These are phyloP conservation scores for Arthrinium phaeospermum DNA, from an alignment of 2,329 filamentous ascomycete species.

Conservation along the genomic window DNA sequence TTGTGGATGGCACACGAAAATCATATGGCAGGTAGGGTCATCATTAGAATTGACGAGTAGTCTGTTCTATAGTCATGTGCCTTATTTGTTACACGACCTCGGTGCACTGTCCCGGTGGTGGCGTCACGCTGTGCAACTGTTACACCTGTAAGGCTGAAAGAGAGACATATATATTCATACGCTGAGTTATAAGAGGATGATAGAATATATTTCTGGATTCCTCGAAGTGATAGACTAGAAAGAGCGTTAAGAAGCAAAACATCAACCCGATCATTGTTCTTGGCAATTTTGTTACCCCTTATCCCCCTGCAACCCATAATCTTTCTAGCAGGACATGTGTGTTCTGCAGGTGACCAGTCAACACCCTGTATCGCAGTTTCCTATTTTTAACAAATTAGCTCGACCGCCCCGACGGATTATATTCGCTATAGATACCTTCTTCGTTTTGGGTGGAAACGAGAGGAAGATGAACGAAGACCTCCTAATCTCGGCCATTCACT, in stretches of 20 bases:
- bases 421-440: too few species aligned
- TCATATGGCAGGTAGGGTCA: neutral
- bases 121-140: neutral
- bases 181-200: neutral
- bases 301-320: neutral
- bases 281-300: neutral
- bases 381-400: neutral
- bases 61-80: neutral
- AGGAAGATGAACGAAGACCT: neutral
- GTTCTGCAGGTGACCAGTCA: neutral
- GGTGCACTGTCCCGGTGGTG: neutral
- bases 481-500: neutral
- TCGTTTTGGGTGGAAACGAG: too few species aligned
- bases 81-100: neutral
- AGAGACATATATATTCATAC: neutral
- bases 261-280: neutral
- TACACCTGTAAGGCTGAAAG: neutral
- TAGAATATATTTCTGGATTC: neutral
- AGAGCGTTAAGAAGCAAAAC: neutral
- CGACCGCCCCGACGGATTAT: too few species aligned
- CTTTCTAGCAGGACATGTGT: neutral
- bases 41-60: neutral
- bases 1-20: neutral
- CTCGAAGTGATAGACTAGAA: neutral
- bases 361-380: neutral